These are phyloP conservation scores for Begonia peltatifolia DNA, from an alignment of 306 rosid species.

Conservation along the genomic window DNA sequence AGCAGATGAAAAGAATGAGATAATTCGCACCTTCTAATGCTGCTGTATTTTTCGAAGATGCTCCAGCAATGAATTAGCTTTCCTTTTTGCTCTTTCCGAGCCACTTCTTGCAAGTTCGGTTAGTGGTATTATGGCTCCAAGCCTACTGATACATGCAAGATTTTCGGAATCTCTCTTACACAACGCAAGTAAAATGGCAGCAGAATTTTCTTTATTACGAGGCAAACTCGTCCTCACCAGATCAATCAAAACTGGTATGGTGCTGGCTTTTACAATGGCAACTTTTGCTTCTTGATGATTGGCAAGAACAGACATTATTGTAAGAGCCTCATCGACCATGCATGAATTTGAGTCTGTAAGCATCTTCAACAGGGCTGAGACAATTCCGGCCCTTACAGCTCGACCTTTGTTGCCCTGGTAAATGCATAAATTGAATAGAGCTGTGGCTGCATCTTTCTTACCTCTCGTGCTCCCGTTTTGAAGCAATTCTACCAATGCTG, in stretches of 20 bases:
- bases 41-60: constrained; percentile 67
- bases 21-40: constrained; percentile 18
- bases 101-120: constrained; percentile 65
- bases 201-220: constrained; percentile 76
- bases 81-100: constrained; percentile 85
- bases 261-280: constrained; percentile 70
- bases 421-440: constrained; percentile 81
- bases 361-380: constrained; percentile 63
- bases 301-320: constrained; percentile 89
- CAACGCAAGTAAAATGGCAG: constrained; percentile 79
- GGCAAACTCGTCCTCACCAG: constrained; percentile 75
- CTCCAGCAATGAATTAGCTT: constrained; percentile 78
- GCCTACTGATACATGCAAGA: constrained; percentile 71
- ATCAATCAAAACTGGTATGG: constrained; percentile 80
- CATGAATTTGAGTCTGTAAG: constrained; percentile 65
- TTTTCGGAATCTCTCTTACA: constrained; percentile 72
- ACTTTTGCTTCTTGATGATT: constrained; percentile 82
- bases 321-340: constrained; percentile 84
- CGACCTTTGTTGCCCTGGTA: constrained; percentile 96
- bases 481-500: constrained; percentile 78
- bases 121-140: constrained; percentile 76
- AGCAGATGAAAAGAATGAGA: too few species aligned
- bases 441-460: constrained; percentile 91
- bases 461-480: constrained; percentile 81
- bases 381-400: constrained; percentile 71